Base-by-base conservation (phyloP, 495 filamentous ascomycete genomes). In the Sporormia fimetaria region DNA sequence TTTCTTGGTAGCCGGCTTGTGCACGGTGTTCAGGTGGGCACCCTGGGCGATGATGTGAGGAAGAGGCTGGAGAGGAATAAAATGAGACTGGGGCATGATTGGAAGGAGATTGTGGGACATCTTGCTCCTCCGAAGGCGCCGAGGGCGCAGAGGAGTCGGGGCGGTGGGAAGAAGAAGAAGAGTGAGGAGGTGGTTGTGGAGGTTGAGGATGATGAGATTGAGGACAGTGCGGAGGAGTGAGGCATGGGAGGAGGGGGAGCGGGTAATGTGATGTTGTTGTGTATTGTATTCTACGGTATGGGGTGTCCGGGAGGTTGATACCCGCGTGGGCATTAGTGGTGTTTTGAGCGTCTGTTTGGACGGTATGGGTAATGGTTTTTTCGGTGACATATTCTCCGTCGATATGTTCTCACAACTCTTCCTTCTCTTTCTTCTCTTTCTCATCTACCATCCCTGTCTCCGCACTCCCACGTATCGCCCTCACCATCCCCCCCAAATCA, bases 1-100 rank as follows among this genome's bases (percentile, higher is more conserved):
- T 81, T 84, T 50, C 66, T 94, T 2, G 75, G 87, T 4, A 79
- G 80, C 26, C 87, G 86, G 50, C 69, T 90, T 23, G 83, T 94
- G 6, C 67, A 92, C 16, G 78, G 78, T 0, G 74, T 92, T 17
- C 66, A 83, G 4, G 84, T 75, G 6, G 74, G 76, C 26, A 72
- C 81, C 12, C 57, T 94, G 30, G 85, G 94, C 45, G 63, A 33
- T 3, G 26, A 32, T 11, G 79, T 78, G 0, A 68, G 72, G 42
- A 66, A 87, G 16, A 67, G 70, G 35, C 43, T 62, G 18, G 57
- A 63, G 40, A 31, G 39, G 34, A 87, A 94, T 56, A 75, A 73
- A 51, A 59, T 57, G 14, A 67, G 64, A 45, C 63, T 94, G 6
- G 85, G 87, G 0, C 59, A 64, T 3, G 88, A 87, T 52, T 82